Percentiles rank a stretch among this genome's conserved stretches.
Conservation (phyloP, 768 basidiomycete genomes). For the Suillus subaureus region DNA sequence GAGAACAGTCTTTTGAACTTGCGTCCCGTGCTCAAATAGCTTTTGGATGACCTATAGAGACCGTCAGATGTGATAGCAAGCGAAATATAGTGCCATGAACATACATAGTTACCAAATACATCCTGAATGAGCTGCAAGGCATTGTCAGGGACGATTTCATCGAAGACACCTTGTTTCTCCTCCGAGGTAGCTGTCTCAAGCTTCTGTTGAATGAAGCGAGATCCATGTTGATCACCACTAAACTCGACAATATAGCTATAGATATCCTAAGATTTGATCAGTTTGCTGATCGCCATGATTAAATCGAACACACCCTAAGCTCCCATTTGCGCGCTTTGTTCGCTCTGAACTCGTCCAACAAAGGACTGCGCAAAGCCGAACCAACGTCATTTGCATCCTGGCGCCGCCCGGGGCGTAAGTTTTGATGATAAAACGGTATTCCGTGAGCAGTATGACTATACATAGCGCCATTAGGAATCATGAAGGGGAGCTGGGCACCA, state of each 20-base stretch:
- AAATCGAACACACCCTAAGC: slow-evolving; percentile 54
- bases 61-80: slow-evolving; percentile 14
- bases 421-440: slow-evolving; percentile 40
- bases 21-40: slow-evolving; percentile 84
- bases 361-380: slow-evolving; percentile 58
- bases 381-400: slow-evolving; percentile 40
- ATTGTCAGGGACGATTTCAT: slow-evolving; percentile 83
- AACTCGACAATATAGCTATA: slow-evolving; percentile 88
- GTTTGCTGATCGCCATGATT: neutral
- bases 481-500: slow-evolving; percentile 45
- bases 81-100: slow-evolving; percentile 26
- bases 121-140: slow-evolving; percentile 81
- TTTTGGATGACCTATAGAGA: slow-evolving; percentile 83
- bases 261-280: slow-evolving; percentile 65
- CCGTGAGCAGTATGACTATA: slow-evolving; percentile 45
- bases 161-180: slow-evolving; percentile 78
- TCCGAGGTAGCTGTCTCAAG: slow-evolving; percentile 76
- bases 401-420: slow-evolving; percentile 47
- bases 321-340: slow-evolving; percentile 84
- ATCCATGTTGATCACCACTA: slow-evolving; percentile 93
- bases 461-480: slow-evolving; percentile 45
- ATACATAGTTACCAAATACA: slow-evolving; percentile 95
- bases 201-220: slow-evolving; percentile 94
- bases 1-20: slow-evolving; percentile 70
- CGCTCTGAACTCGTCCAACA: slow-evolving; percentile 84